Base-by-base conservation (phyloP, 1,284 basidiomycete genomes). In the Sphaerobolus stellatus region DNA sequence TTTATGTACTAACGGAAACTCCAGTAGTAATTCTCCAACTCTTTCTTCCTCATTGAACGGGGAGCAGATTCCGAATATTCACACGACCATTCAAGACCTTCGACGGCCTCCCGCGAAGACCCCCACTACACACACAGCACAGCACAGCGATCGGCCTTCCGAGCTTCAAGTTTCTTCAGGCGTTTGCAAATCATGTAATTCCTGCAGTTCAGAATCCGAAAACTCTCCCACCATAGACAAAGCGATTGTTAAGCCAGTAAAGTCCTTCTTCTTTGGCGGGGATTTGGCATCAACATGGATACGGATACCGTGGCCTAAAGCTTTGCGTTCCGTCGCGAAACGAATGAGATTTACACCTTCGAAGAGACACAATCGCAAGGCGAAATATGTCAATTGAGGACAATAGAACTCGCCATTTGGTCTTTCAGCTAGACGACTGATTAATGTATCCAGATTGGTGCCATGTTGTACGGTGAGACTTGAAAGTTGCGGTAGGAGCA, bases 261-360 rank as follows among this genome's bases (percentile, higher is more conserved):
- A 50, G n/a, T n/a, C 48, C 31, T 22, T 6, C 48, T 31, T 16
- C 18, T 36, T 49, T 16, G 33, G 20, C 3, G 6, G 48, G 2
- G 7, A n/a, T 18, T 6, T 27, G 13, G 2, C 3, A 4, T 40
- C 48, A 7, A 24, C 13, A 5, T 38, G 48, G 18, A 50, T 36
- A 24, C 34, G 30, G 24, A 50, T n/a, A 13, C 48, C 48, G 25
- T n/a, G n/a, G n/a, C 48, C 22, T 50, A 36, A n/a, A 11, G 48
- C 48, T 4, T 31, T 28, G 16, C 33, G 48, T n/a, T 34, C 48
- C 22, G 8, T 38, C 22, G 34, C 48, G 22, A 50, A 28, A 18
- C 31, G 34, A 29, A 50, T 27, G 11, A 50, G 22, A 25, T n/a
- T 4, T 24, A 20, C 25, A 14, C 48, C 48, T 11, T 8, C 25